Evolutionary conservation across 1,284 basidiomycete genomes (phyloP).

Genomic region (Thelephora terrestris): DNA sequence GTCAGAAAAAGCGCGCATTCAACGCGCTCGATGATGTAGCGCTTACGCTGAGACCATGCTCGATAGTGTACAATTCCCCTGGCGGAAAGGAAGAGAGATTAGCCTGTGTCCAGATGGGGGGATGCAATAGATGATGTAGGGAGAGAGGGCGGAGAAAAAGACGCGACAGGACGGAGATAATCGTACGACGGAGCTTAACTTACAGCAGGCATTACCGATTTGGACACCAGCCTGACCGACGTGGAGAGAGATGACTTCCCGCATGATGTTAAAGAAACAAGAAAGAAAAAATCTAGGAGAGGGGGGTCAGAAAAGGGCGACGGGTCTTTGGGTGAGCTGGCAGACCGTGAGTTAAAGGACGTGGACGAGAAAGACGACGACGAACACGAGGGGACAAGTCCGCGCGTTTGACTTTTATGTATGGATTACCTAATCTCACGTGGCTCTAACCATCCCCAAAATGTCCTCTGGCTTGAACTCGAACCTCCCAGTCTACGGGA

Average conservation of each 20-base stretch:
- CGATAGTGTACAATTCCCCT: constrained; percentile 87
- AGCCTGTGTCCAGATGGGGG: neutral
- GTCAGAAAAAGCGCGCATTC: constrained; percentile 7
- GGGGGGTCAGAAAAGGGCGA: neutral
- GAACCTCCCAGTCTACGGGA: constrained; percentile 42
- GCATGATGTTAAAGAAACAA: constrained; percentile 41
- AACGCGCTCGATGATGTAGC: neutral
- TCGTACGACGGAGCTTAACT: constrained; percentile 29
- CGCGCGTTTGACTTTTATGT: constrained; percentile 2
- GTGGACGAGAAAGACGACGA: constrained; percentile 27
- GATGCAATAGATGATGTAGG: neutral
- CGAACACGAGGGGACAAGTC: constrained; percentile 60
- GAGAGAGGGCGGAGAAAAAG: neutral
- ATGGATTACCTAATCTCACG: constrained; percentile 7
- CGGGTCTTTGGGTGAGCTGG: neutral
- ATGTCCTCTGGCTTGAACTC: neutral
- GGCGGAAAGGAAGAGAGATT: constrained; percentile 1
- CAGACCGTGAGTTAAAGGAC: neutral
- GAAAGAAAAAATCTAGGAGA: constrained; percentile 7
- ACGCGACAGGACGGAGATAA: neutral
- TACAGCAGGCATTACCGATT: constrained; percentile 94
- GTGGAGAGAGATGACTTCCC: constrained; percentile 92
- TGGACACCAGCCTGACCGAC: constrained; percentile 95
- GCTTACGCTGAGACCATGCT: constrained; percentile 92
- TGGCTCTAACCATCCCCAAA: neutral